phyloP scores from a whole-genome alignment of 441 rosid species.

The Corymbia citriodora region DNA sequence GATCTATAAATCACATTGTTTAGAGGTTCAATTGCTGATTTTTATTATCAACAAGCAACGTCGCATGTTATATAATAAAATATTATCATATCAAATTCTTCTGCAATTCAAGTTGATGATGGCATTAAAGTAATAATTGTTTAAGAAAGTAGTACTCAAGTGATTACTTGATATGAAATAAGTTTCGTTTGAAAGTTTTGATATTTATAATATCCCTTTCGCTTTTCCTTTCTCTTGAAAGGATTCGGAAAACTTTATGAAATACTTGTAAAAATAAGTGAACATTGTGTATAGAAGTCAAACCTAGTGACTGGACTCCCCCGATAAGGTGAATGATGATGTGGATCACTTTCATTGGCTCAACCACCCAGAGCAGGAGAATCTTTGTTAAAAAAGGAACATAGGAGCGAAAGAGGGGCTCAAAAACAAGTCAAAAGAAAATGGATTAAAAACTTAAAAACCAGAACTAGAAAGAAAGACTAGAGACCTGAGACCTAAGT shows the following conservation, averaged over 20 bases:
- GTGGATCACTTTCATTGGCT: not conserved
- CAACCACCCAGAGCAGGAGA: not conserved
- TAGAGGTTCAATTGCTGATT: too few species aligned
- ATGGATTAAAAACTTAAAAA: too few species aligned
- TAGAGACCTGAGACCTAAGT: too few species aligned
- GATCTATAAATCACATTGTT: too few species aligned
- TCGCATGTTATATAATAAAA: too few species aligned
- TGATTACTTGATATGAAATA: too few species aligned
- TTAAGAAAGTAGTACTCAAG: too few species aligned
- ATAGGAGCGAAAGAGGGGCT: not conserved
- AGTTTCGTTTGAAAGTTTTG: too few species aligned
- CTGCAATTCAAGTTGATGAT: accelerated
- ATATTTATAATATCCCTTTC: too few species aligned
- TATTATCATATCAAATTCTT: accelerated
- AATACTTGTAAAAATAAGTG: not conserved
- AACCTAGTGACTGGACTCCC: not conserved
- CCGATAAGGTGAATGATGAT: not conserved
- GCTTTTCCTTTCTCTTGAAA: not conserved
- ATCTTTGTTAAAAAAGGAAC: not conserved
- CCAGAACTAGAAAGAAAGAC: not conserved
- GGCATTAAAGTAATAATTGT: too few species aligned
- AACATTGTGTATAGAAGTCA: not conserved
- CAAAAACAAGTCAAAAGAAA: too few species aligned
- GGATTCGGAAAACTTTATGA: not conserved
- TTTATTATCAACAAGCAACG: too few species aligned